A percentile compares a stretch with the other conserved stretches of the same genome.
phyloP scores from a whole-genome alignment of 2,329 filamentous ascomycete genomes.

The Dendryphion nanum region DNA sequence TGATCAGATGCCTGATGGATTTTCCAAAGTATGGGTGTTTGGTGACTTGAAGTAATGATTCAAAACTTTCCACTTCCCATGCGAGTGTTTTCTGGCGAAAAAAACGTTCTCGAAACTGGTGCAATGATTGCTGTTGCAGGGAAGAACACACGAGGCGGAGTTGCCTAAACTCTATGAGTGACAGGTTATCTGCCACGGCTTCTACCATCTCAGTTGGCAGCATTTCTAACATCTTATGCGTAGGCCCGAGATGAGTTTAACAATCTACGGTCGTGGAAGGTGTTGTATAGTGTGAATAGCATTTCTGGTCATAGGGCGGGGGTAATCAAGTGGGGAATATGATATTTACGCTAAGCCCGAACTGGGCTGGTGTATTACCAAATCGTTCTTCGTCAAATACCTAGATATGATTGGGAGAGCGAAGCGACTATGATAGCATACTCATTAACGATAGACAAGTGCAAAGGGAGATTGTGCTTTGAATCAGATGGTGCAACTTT shows the following conservation, averaged over 20 bases:
- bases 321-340: too few species aligned
- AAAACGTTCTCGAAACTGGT: conserved; percentile 21
- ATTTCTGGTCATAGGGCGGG: too few species aligned
- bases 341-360: too few species aligned
- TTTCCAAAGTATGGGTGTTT: conserved; percentile 14
- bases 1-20: conserved; percentile 16
- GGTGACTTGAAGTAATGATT: conserved; percentile 14
- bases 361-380: too few species aligned
- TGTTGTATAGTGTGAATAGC: too few species aligned
- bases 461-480: too few species aligned
- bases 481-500: too few species aligned
- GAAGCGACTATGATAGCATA: too few species aligned
- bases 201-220: conserved; percentile 26
- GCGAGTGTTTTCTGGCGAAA: conserved; percentile 15
- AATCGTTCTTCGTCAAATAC: too few species aligned
- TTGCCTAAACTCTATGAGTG: conserved; percentile 12
- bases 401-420: too few species aligned
- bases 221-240: conserved; percentile 3
- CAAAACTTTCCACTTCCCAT: conserved; percentile 18
- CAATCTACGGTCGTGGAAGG: too few species aligned
- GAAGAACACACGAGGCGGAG: conserved; percentile 18
- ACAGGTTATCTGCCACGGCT: conserved; percentile 17
- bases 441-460: too few species aligned
- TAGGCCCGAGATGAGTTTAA: background rate
- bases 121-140: conserved; percentile 14